phyloP scores from a whole-genome alignment of 192 early-diverging fungal genomes.

The Backusella psychrophila region DNA sequence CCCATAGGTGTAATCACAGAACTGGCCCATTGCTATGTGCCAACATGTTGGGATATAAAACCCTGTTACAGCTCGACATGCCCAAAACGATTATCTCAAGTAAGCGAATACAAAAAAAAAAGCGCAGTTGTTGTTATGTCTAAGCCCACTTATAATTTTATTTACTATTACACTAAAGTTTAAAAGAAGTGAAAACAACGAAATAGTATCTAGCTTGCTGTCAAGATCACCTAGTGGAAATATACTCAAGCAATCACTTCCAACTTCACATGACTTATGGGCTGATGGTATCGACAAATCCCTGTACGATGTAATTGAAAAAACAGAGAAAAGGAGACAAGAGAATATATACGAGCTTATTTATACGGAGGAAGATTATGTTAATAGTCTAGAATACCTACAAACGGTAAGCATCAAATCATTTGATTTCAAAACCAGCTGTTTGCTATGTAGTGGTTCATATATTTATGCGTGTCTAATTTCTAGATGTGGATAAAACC shows the following conservation, averaged over 20 bases:
- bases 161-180: not conserved
- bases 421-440: not conserved
- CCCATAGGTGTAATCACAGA: conserved; percentile 88
- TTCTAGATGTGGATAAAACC: conserved; percentile 65
- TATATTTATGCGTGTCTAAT: not conserved
- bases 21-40: conserved; percentile 91
- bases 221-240: not conserved
- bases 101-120: conserved; percentile 13
- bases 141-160: not conserved
- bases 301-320: conserved; percentile 63
- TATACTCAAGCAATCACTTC: conserved; percentile 8
- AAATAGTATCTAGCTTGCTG: not conserved
- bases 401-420: conserved; percentile 46
- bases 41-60: conserved; percentile 76
- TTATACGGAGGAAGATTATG: conserved; percentile 76
- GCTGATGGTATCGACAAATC: conserved; percentile 75
- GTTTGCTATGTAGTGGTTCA: not conserved
- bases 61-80: conserved; percentile 91
- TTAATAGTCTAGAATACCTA: conserved; percentile 69
- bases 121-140: not conserved
- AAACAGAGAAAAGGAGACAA: conserved; percentile 72
- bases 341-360: conserved; percentile 84
- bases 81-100: conserved; percentile 72
- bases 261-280: conserved; percentile 75
- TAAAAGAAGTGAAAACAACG: conserved; percentile 3